phyloP scores from a whole-genome alignment of 306 rosid species.

The Amphicarpaea edgeworthii region DNA sequence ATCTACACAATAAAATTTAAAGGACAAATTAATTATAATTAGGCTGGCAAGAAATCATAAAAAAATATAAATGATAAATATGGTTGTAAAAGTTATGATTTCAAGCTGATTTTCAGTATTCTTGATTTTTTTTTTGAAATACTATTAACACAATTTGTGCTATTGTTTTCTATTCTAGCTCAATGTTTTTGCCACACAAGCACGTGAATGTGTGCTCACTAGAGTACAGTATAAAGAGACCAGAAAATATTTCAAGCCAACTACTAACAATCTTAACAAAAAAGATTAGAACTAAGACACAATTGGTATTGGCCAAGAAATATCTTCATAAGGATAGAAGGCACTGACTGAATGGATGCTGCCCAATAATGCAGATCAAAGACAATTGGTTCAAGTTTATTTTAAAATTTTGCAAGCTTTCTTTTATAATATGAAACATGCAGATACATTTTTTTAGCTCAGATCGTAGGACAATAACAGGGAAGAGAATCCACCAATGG shows the following conservation, averaged over 20 bases:
- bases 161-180: too few species aligned
- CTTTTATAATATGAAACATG: slow-evolving; percentile 19
- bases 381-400: slow-evolving; percentile 14
- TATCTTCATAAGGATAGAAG: neutral
- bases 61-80: slow-evolving; percentile 21
- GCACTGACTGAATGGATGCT: slow-evolving; percentile 13
- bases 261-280: neutral
- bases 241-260: neutral
- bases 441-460: slow-evolving; percentile 33
- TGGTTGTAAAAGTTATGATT: neutral
- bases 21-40: slow-evolving; percentile 33
- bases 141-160: too few species aligned
- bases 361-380: slow-evolving; percentile 14
- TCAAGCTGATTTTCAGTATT: neutral
- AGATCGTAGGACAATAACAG: slow-evolving; percentile 1
- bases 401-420: slow-evolving; percentile 10
- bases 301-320: slow-evolving; percentile 2
- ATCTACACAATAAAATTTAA: slow-evolving; percentile 54
- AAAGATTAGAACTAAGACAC: neutral
- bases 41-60: slow-evolving; percentile 16
- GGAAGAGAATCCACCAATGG: slow-evolving; percentile 32
- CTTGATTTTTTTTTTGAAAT: too few species aligned
- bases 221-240: neutral
- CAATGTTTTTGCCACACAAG: neutral
- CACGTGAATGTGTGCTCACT: neutral